Evolutionary conservation across 768 basidiomycete genomes (phyloP).

Genomic region (Hebeloma cylindrosporum): DNA sequence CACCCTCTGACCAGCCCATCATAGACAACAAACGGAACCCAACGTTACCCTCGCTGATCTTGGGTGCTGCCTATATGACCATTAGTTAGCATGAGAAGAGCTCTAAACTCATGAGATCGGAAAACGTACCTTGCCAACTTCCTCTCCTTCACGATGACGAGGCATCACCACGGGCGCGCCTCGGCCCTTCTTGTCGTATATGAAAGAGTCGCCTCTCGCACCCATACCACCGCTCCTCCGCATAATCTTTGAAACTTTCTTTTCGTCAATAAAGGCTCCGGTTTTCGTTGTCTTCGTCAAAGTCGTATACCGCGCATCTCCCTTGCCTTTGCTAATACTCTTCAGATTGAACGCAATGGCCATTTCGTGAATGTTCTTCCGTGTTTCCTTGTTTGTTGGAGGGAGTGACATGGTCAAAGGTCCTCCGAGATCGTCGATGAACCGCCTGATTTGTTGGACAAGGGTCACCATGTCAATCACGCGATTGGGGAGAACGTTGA

Average conservation of each 20-base stretch:
- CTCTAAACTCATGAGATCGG: background rate
- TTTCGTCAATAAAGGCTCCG: conserved; percentile 56
- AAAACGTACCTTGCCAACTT: conserved; percentile 71
- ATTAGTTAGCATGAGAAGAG: background rate
- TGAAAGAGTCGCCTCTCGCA: conserved; percentile 35
- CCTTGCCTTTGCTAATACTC: conserved; percentile 74
- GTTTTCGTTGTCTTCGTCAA: conserved; percentile 66
- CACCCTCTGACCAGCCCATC: conserved; percentile 93
- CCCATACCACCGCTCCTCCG: conserved; percentile 37
- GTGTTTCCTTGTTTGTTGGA: conserved; percentile 69
- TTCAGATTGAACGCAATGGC: conserved; percentile 78
- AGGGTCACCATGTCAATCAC: conserved; percentile 68
- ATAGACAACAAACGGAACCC: conserved; percentile 85
- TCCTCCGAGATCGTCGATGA: conserved; percentile 57
- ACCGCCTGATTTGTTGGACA: conserved; percentile 67
- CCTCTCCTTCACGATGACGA: conserved; percentile 77
- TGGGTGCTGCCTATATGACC: conserved; percentile 64
- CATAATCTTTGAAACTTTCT: conserved; percentile 49
- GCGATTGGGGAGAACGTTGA: conserved; percentile 45
- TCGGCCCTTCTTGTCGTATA: conserved; percentile 31
- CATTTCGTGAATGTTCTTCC: conserved; percentile 77
- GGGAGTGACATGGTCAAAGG: conserved; percentile 64
- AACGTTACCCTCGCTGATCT: conserved; percentile 75
- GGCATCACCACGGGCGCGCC: conserved; percentile 31
- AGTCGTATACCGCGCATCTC: conserved; percentile 70